Evolutionary conservation across 306 rosid genomes (phyloP), one percentile per base, ranked within the genome.

Genomic region (Cicer arietinum): DNA sequence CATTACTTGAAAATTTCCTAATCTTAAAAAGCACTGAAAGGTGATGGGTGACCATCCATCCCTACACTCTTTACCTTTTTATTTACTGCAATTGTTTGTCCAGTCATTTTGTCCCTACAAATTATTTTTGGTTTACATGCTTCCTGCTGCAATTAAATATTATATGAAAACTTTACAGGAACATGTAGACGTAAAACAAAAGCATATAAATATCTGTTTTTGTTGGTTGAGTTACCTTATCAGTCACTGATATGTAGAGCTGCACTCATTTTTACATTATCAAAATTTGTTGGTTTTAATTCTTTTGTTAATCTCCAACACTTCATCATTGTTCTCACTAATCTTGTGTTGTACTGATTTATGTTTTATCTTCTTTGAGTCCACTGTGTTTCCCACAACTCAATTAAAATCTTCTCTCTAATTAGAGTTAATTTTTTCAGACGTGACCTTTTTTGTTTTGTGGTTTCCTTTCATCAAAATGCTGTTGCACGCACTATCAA

Each of bases 221-320:
- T 47, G 48, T 78, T 62, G 69, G 59, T 6, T 6, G 74, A 60
- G 43, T 66, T 57, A 66, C 66, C 8, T 1, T 67, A 25, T 13
- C 45, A 67, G 76, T 52, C 75, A 56, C 17, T 62, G 67, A 52
- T 61, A 70, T 59, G 50, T 69, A 66, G 72, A 41, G 76, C 59
- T 58, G 52, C 37, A 48, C 18, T 4, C 44, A 43, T 81, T 11
- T 17, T 43, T 12, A 14, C 74, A 51, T 46, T 30, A 67, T 57
- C 7, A 41, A 14, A 58, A 25, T 51, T 69, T 75, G 6, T 57
- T 45, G 59, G 50, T 52, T 25, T 59, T 25, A 48, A 64, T 51
- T 63, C 37, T 69, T 59, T 50, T 65, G 59, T 30, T 67, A 25
- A 44, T 37, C 64, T 68, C 40, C 40, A 48, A 18, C 58, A 10